Conservation (phyloP, 2,329 filamentous ascomycete species). For the Phialemoniopsis sp. region DNA sequence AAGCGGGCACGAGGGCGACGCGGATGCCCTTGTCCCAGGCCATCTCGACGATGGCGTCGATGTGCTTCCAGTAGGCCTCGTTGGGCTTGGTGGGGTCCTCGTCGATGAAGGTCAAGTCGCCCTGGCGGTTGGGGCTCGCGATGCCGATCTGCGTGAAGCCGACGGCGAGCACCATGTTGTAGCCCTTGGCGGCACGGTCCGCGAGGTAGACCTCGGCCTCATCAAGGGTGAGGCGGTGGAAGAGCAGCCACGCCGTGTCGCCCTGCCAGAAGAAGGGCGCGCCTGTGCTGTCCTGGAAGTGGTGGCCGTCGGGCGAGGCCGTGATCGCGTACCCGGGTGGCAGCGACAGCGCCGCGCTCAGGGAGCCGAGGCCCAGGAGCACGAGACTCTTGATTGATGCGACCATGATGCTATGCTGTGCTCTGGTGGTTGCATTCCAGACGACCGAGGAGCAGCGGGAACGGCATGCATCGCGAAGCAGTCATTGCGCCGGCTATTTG, state of each 20-base stretch:
- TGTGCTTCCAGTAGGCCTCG: conserved; percentile 7
- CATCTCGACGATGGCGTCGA: conserved; percentile 8
- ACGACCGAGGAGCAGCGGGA: too few species aligned
- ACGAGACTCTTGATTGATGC: too few species aligned
- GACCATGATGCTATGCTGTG: too few species aligned
- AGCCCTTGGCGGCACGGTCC: conserved; percentile 7
- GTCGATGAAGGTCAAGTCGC: conserved; percentile 7
- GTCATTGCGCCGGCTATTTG: too few species aligned
- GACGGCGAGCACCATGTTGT: conserved; percentile 6
- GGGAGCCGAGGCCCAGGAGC: too few species aligned
- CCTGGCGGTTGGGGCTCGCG: conserved; percentile 6
- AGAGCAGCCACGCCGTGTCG: conserved; percentile 7
- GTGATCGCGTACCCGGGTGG: conserved; percentile 1
- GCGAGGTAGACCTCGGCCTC: conserved; percentile 6
- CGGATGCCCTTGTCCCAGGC: conserved; percentile 10
- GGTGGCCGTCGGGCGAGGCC: conserved; percentile 10
- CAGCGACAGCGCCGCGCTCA: too few species aligned
- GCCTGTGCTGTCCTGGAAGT: conserved; percentile 3
- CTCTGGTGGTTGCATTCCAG: too few species aligned
- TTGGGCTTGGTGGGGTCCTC: conserved; percentile 7
- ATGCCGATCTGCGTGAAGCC: conserved; percentile 12
- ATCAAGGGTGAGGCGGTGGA: conserved; percentile 3
- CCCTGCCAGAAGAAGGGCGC: conserved; percentile 9
- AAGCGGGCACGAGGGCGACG: conserved; percentile 8
- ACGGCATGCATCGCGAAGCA: too few species aligned